Percentiles rank a stretch among this genome's conserved stretches.
These are phyloP conservation scores for Rhynchosporium graminicola DNA, from an alignment of 2,329 filamentous ascomycete genomes.

Conservation along the genomic window DNA sequence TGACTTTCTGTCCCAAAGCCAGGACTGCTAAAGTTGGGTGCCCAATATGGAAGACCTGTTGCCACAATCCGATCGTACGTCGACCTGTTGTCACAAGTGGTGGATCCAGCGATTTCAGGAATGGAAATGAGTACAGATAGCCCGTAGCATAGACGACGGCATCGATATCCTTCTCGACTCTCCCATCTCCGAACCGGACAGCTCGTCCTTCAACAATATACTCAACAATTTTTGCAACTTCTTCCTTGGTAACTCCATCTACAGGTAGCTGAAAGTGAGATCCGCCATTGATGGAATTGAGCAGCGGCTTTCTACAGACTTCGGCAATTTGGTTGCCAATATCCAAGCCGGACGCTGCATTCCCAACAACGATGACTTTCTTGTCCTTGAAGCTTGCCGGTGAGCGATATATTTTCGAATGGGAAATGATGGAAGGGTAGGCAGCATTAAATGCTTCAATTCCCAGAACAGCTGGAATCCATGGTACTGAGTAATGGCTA, in stretches of 20 bases:
- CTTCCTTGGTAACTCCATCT: slow-evolving; percentile 44
- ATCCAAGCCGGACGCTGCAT: slow-evolving; percentile 80
- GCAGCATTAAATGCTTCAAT: slow-evolving; percentile 59
- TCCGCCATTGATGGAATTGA: slow-evolving; percentile 62
- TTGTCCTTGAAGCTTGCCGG: slow-evolving; percentile 63
- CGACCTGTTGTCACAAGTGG: slow-evolving; percentile 67
- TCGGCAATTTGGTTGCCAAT: slow-evolving; percentile 74
- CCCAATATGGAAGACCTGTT: slow-evolving; percentile 75
- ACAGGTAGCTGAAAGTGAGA: slow-evolving; percentile 42
- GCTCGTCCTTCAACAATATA: slow-evolving; percentile 56
- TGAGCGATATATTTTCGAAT: slow-evolving; percentile 79
- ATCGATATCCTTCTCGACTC: slow-evolving; percentile 68
- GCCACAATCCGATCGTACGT: slow-evolving; percentile 71
- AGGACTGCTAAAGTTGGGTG: slow-evolving; percentile 80
- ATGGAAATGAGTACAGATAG: slow-evolving; percentile 83
- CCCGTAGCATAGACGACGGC: slow-evolving; percentile 85
- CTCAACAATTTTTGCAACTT: slow-evolving; percentile 59
- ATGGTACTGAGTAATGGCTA: slow-evolving; percentile 67
- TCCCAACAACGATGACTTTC: slow-evolving; percentile 83
- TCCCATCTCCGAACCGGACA: slow-evolving; percentile 67
- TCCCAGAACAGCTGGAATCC: slow-evolving; percentile 62
- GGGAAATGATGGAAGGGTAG: slow-evolving; percentile 63
- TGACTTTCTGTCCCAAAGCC: slow-evolving; percentile 75
- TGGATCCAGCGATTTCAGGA: slow-evolving; percentile 53
- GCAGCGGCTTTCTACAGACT: slow-evolving; percentile 59